phyloP scores from a whole-genome alignment of 805 yeast species.

The Yarrowia bubula region DNA sequence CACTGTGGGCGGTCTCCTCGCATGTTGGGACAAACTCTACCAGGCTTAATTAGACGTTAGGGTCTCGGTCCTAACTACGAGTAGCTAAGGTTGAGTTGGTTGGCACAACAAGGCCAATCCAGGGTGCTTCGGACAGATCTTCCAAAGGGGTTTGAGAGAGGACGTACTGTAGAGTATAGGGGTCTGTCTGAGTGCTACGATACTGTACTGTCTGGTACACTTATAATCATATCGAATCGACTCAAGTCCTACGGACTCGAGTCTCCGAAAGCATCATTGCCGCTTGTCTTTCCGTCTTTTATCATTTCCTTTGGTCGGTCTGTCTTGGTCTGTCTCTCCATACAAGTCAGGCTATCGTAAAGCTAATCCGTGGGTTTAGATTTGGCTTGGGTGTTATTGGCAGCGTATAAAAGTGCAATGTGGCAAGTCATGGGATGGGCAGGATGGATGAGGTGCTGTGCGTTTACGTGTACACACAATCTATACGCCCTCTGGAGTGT shows the following conservation, averaged over 20 bases:
- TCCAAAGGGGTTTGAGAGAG: too few relatives aligned
- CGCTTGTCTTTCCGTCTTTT: too few relatives aligned
- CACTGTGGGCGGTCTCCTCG: not conserved
- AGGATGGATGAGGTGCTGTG: too few relatives aligned
- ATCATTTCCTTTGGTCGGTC: not conserved
- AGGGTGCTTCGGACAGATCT: not conserved
- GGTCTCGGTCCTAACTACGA: slow-evolving; percentile 16
- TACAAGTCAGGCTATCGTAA: slow-evolving; percentile 4
- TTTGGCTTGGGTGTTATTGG: slow-evolving; percentile 10
- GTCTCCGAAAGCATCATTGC: too few relatives aligned
- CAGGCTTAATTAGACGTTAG: slow-evolving; percentile 9
- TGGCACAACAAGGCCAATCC: not conserved
- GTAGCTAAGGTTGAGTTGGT: not conserved
- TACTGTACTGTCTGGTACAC: too few relatives aligned
- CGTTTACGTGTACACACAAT: too few relatives aligned
- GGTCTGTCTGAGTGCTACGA: too few relatives aligned
- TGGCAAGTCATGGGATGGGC: too few relatives aligned
- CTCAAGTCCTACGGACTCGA: too few relatives aligned
- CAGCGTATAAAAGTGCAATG: not conserved
- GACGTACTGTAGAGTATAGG: too few relatives aligned
- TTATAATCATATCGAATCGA: too few relatives aligned
- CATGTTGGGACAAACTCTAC: slow-evolving; percentile 25
- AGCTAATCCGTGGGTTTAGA: slow-evolving; percentile 8
- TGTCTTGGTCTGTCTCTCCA: not conserved
- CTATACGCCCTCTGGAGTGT: too few relatives aligned